phyloP scores from a whole-genome alignment of 2,329 filamentous ascomycete genomes.

The Cladophialophora chaetospira region DNA sequence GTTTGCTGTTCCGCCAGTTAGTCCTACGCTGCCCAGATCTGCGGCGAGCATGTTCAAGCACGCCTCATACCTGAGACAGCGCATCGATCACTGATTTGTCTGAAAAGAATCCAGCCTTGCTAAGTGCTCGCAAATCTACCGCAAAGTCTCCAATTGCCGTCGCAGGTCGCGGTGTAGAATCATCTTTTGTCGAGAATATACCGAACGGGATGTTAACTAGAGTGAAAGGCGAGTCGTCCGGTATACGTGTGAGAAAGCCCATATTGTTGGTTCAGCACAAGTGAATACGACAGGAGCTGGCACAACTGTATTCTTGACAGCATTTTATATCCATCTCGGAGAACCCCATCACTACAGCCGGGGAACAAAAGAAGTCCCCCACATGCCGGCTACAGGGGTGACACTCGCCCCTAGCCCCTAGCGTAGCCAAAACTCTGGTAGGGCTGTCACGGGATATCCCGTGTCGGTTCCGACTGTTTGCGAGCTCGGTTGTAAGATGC shows the following conservation, averaged over 20 bases:
- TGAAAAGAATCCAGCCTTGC: conserved; percentile 37
- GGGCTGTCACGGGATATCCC: no score
- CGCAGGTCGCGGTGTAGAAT: conserved; percentile 47
- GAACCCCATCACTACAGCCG: no score
- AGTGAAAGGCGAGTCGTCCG: conserved; percentile 44
- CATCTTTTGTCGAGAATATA: conserved; percentile 48
- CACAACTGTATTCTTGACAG: no score
- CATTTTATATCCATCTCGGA: no score
- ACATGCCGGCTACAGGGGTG: no score
- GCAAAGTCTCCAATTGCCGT: conserved; percentile 56
- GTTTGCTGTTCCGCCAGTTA: conserved; percentile 34
- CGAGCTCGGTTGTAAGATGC: no score
- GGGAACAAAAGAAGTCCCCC: no score
- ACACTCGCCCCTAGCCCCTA: no score
- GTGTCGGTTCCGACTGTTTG: no score
- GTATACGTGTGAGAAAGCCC: neutral
- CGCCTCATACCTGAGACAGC: conserved; percentile 32
- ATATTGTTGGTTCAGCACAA: no score
- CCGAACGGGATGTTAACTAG: conserved; percentile 58
- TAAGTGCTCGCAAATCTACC: conserved; percentile 54
- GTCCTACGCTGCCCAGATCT: neutral
- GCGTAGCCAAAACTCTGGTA: no score
- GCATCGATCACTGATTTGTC: conserved; percentile 30
- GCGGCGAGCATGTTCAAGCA: neutral
- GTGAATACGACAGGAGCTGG: no score